A percentile compares a stretch with the other conserved stretches of the same genome.
Conservation (phyloP, 805 yeast genomes). For the Pichia thaimueangensis region DNA sequence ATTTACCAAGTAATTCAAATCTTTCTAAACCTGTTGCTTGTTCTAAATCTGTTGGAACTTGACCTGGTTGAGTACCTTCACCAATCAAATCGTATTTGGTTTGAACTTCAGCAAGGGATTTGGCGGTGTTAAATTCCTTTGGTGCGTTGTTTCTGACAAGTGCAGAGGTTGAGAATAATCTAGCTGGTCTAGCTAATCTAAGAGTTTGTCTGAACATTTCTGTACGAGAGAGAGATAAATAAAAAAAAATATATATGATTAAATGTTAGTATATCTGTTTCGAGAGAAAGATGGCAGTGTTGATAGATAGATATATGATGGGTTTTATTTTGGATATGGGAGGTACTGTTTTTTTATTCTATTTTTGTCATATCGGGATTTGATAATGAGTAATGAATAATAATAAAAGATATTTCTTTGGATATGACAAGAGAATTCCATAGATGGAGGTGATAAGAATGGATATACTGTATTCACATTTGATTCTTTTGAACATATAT, state of each 20-base stretch:
- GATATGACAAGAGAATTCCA: no score
- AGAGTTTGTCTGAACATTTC: constrained; percentile 33
- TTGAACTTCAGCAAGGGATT: constrained; percentile 66
- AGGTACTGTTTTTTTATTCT: no score
- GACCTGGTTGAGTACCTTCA: constrained; percentile 78
- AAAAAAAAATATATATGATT: neutral
- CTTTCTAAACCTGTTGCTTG: constrained; percentile 99
- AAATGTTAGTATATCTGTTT: constrained; percentile 3
- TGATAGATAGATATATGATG: no score
- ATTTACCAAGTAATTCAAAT: constrained; percentile 86
- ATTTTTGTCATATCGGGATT: no score
- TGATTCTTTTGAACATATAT: no score
- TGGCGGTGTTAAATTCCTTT: constrained; percentile 54
- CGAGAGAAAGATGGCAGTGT: no score
- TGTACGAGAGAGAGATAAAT: neutral
- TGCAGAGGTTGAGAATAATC: constrained; percentile 30
- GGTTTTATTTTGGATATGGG: no score
- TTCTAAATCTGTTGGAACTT: constrained; percentile 88
- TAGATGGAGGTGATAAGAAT: no score
- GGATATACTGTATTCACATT: no score
- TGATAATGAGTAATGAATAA: no score
- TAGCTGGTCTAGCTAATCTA: constrained; percentile 30
- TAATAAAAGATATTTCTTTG: no score
- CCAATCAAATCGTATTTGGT: constrained; percentile 78
- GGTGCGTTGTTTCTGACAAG: constrained; percentile 27